Percentiles rank a stretch among this genome's conserved stretches.
Evolutionary conservation across 495 filamentous ascomycete species (phyloP).

Genomic region (Gamarada debralockiae): DNA sequence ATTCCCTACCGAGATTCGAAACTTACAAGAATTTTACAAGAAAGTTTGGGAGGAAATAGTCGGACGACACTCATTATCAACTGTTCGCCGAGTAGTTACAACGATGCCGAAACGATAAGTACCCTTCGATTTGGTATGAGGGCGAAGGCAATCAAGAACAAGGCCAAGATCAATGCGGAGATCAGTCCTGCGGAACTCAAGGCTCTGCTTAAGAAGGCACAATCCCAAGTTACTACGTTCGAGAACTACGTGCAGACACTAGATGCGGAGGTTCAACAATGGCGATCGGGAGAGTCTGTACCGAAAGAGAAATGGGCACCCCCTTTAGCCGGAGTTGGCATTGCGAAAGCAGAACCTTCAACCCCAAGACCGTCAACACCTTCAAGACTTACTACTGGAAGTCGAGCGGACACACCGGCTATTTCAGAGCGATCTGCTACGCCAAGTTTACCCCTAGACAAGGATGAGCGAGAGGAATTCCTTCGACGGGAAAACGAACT

Average conservation of each 20-base stretch:
- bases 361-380: constrained; percentile 74
- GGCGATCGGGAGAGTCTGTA: constrained; percentile 85
- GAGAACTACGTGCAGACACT: constrained; percentile 80
- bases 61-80: constrained; percentile 97
- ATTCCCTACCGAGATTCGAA: constrained; percentile 98
- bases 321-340: constrained; percentile 46
- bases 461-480: constrained; percentile 96
- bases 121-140: constrained; percentile 94
- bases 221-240: constrained; percentile 83
- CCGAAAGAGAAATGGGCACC: constrained; percentile 81
- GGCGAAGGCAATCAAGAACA: constrained; percentile 99
- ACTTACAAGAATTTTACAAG: constrained; percentile 93
- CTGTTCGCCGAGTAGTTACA: constrained; percentile 97
- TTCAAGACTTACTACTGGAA: constrained; percentile 74
- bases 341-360: constrained; percentile 55
- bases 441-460: constrained; percentile 82
- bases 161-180: constrained; percentile 98
- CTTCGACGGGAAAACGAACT: constrained; percentile 92
- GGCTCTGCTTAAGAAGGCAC: constrained; percentile 82
- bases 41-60: constrained; percentile 94
- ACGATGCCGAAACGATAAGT: constrained; percentile 91
- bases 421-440: constrained; percentile 75
- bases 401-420: constrained; percentile 66
- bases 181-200: constrained; percentile 94
- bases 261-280: constrained; percentile 78